Base-by-base conservation (phyloP, 163 green algal species). In the Chloromonas sp. region DNA sequence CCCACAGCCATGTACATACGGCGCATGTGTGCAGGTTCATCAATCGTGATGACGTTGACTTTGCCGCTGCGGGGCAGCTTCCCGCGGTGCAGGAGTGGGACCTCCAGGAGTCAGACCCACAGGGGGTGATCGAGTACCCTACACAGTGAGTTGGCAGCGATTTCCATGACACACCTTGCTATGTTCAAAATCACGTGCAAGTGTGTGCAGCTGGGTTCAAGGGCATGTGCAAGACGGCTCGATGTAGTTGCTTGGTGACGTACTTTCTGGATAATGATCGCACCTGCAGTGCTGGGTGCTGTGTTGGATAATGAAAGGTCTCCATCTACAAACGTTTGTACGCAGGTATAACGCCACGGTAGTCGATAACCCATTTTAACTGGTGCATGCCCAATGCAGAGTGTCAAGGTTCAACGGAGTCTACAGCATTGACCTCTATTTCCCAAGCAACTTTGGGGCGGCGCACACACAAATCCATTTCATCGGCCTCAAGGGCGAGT, bases 41-140 rank as follows among this genome's bases (percentile, higher is more conserved):
- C 58, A 98, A 98, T 84, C 85, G 94, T 0, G 93, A 98, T 74
- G 93, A 98, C 82, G 87, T 98, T 14, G 96, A 99, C 88, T 98
- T 98, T 87, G 81, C 76, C 0, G 85, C 84, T 1, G 94, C 91
- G 5, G 61, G 83, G 1, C 82, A 91, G 15, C 79, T 96, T 89
- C 81, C 91, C 11, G 85, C 95, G 1, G 87, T 94, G 70, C 92
- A 93, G 87, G 90, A 96, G 84, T 98, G 94, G 93, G 94, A 97
- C 66, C 86, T 98, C 58, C 88, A 96, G 70, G 14, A 71, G 14
- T 91, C 96, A 71, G 91, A 97, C 78, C 13, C 77, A 0, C 60
- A 80, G 2, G 95, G 94, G 0, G 79, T 93, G 58, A 87, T 99
- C 3, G 96, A 99, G 86, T 98, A 98, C 86, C 94, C 95, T 14